phyloP scores from a whole-genome alignment of 148 eudicot species.

The Rhododendron kiyosumense region DNA sequence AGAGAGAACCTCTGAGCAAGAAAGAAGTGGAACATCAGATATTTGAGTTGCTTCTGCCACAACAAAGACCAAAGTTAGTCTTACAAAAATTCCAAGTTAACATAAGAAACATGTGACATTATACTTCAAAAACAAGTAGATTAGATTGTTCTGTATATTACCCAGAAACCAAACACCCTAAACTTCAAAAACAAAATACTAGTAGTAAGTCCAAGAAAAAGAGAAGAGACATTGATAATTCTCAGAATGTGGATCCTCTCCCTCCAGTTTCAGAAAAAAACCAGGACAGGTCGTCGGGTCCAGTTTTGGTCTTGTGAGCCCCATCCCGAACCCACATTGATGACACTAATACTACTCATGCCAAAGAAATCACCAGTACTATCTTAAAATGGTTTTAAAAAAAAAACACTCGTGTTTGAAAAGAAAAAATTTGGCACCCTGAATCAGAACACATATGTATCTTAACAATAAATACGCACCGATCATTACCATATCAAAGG shows the following conservation, averaged over 20 bases:
- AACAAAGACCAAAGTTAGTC: slow-evolving; percentile 11
- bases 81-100: background rate
- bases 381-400: background rate
- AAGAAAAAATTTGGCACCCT: background rate
- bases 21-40: slow-evolving; percentile 54
- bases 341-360: background rate
- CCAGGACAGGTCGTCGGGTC: background rate
- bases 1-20: slow-evolving; percentile 55
- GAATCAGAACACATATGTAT: background rate
- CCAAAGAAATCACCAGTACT: background rate
- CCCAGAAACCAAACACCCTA: background rate
- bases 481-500: background rate
- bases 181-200: background rate
- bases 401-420: too few species aligned
- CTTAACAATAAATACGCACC: background rate
- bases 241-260: background rate
- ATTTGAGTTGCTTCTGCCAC: slow-evolving; percentile 33
- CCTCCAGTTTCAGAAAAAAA: background rate
- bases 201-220: too few species aligned
- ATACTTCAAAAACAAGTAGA: background rate
- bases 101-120: background rate
- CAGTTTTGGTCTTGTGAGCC: background rate
- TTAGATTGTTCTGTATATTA: background rate
- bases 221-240: background rate
- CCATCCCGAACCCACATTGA: background rate